Evolutionary conservation across 1,139 yeast genomes (phyloP).

Genomic region (Arxiozyma slooffiae): DNA sequence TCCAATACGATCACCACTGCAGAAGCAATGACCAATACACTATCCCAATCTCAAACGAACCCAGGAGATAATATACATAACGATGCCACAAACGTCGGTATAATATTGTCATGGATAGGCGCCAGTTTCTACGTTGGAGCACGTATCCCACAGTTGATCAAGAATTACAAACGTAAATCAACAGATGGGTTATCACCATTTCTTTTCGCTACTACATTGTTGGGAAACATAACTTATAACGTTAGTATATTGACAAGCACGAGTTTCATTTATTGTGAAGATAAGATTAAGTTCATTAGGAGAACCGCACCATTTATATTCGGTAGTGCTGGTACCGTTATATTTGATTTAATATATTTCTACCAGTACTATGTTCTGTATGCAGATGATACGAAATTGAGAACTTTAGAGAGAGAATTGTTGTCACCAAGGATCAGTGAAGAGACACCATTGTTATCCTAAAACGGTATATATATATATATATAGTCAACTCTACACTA

Average conservation of each 20-base stretch:
- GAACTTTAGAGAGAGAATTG: constrained; percentile 22
- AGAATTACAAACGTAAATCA: constrained; percentile 65
- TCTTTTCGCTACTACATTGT: constrained; percentile 65
- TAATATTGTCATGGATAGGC: constrained; percentile 69
- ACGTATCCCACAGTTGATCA: constrained; percentile 74
- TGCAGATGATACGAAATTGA: constrained; percentile 23
- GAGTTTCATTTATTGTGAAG: constrained; percentile 28
- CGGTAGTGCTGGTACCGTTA: constrained; percentile 79
- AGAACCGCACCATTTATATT: constrained; percentile 74
- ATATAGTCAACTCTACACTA: too few species aligned
- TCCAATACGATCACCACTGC: constrained; percentile 5
- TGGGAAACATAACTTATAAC: constrained; percentile 77
- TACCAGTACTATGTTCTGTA: constrained; percentile 42
- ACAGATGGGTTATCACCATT: constrained; percentile 79
- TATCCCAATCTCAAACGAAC: not conserved
- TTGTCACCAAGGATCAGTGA: not conserved
- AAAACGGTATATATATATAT: too few species aligned
- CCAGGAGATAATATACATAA: constrained; percentile 1
- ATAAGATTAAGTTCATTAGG: constrained; percentile 42
- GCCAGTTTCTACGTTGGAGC: constrained; percentile 67
- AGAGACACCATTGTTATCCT: not conserved
- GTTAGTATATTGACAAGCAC: constrained; percentile 53
- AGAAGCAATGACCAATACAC: constrained; percentile 5
- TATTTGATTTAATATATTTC: constrained; percentile 68
- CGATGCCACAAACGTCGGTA: constrained; percentile 35